Evolutionary conservation across 345 rosid genomes (phyloP), one percentile per base, ranked within the genome.

Genomic region (Ricinus communis): DNA sequence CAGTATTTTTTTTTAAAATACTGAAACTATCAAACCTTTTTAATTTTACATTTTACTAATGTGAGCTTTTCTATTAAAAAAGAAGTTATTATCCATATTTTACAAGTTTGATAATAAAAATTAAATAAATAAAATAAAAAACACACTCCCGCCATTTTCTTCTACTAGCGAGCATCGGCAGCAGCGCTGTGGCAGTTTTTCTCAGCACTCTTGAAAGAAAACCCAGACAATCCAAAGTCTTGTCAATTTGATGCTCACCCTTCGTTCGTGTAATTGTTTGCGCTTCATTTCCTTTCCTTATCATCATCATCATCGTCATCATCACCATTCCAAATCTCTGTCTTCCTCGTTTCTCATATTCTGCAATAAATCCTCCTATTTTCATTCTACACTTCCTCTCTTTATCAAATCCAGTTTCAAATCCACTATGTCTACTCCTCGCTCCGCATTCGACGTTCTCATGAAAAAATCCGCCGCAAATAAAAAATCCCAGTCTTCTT

Each of bases 381-480:
- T 53, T 27, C 62, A 55, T 30, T 55, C 40, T 18, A 49, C 58
- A 63, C 66, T 0, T 18, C 68, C 46, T 61, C 58, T 28, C 28
- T 22, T 8, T n/a, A 7, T 43, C 47, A 43, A 43, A 8, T 69
- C n/a, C 22, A 69, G 55, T 54, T 49, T 38, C 61, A 69, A 57
- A 9, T 18, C 65, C 9, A 30, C 27, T 19, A 66, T 56, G 71
- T 27, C 79, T 15, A 80, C 87, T 25, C 89, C 85, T 25, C 97
- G 88, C 40, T 87, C 91, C 9, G 97, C 92, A 55, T 92, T 95
- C 80, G 97, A 90, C 58, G 83, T 86, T 53, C 92, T 95, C 66
- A 95, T 92, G 97, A 84, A 4, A 12, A 43, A 43, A 43, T 43
- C 71, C 66, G 60, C 60, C 33, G 60, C 60, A 5, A 30, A 56